Base-by-base conservation (phyloP, 306 rosid species). In the Castanea sativa region DNA sequence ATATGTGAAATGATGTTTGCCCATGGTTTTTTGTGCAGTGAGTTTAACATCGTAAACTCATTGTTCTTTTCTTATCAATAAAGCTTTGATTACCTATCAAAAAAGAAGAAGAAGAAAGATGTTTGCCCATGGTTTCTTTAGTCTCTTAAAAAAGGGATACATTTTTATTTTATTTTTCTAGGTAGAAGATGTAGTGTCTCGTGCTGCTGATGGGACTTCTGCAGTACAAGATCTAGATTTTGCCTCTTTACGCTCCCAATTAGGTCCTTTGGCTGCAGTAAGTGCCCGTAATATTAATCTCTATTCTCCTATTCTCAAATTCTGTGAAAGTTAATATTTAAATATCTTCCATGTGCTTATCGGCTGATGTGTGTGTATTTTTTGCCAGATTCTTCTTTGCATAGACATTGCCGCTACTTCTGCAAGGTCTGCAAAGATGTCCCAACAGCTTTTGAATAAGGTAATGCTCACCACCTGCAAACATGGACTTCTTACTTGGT, bases 331-430 rank as follows among this genome's bases (percentile, higher is more conserved):
- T 74, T 33, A 23, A 63, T 75, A 35, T 60, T 25, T 21, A 58
- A 78, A 30, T 56, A 30, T 76, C 41, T 76, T 80, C 64, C 63
- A 69, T 57, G 75, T 81, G 52, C 80, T 83, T 57, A 78, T 75
- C 20, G 76, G 86, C 79, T 86, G 84, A 85, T 76, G 55, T 79
- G 55, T 74, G 71, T 75, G 71, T 65, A 55, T 88, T 82, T 84
- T 77, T 73, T 87, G 81, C 41, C 86, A 95, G 99, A 92, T 95
- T 90, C 99, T 95, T 88, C 99, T 95, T 78, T 95, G 95, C 81
- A 89, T 92, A 71, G 99, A 95, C 73, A 90, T 90, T 80, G 99
- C 99, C 61, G 88, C 97, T 76, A 92, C 99, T 84, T 92, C 99
- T 75, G 95, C 97, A 12, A 86, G 85, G 88, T 87, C 94, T 73